phyloP scores from a whole-genome alignment of 2,329 filamentous ascomycete species.

The Metarhizium anisopliae region DNA sequence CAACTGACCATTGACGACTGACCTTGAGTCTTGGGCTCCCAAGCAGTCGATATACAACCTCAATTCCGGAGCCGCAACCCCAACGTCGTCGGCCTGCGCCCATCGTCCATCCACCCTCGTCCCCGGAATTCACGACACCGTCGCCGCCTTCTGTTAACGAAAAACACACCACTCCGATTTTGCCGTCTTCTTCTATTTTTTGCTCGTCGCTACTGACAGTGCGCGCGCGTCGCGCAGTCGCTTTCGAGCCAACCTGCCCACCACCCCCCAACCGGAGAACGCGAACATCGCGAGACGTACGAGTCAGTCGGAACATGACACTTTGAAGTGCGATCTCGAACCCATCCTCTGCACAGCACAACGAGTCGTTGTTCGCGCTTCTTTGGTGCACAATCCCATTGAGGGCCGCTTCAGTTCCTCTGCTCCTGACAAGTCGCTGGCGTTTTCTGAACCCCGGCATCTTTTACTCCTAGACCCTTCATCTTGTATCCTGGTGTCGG shows the following conservation, averaged over 20 bases:
- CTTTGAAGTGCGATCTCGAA: neutral
- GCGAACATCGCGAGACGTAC: neutral
- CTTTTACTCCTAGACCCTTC: neutral
- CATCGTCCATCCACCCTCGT: neutral
- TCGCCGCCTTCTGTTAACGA: neutral
- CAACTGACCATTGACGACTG: neutral
- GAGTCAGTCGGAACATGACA: neutral
- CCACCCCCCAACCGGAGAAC: neutral
- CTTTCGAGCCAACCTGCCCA: neutral
- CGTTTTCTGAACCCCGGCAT: neutral
- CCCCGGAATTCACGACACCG: slow-evolving; percentile 2
- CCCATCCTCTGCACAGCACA: neutral
- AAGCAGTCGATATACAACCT: neutral
- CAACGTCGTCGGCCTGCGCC: slow-evolving; percentile 1
- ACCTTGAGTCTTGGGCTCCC: neutral
- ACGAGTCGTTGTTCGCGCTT: neutral
- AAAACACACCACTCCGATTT: neutral
- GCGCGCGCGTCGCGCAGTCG: neutral
- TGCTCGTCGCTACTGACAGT: neutral
- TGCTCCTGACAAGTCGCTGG: neutral
- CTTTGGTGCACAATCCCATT: neutral
- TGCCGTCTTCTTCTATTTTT: neutral
- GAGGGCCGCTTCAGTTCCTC: neutral
- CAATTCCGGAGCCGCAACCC: slow-evolving; percentile 4
- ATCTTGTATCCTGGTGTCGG: neutral